Base-by-base conservation (phyloP, 805 yeast genomes). In the Cyberlindnera mycetangii region DNA sequence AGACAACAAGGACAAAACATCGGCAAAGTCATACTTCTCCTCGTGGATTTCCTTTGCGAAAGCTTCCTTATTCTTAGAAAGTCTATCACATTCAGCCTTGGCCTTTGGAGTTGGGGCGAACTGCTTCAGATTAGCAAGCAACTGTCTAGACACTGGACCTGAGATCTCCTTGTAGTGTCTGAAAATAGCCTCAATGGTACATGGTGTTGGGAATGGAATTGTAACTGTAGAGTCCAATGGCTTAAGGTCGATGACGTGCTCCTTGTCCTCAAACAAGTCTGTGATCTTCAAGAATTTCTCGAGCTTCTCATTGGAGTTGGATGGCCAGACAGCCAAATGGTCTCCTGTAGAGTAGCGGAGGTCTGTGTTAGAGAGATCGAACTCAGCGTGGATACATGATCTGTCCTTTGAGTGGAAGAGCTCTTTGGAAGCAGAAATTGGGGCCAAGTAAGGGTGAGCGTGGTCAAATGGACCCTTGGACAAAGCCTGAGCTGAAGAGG, bases 291-390 rank as follows among this genome's bases (percentile, higher is more conserved):
- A 68, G 55, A 93, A 85, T 34, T 73, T 70, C n/a, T 69, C 73
- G 27, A 89, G 83, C 56, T 85, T 79, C 62, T 82, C 88, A 59
- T 83, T 72, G 2, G 95, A 72, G 66, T 92, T 92, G 19, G 93
- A 87, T 28, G 97, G 93, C 95, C 97, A 88, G 45, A 93, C 71
- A 14, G 96, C 98, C 50, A 93, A 68, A 67, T 92, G 98, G 64
- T 92, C 99, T 65, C 99, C 99, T 4, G 99, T 92, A 38, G 92
- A 73, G 67, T 92, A 92, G 56, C 83, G 81, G 59, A 93, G 71
- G 58, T 83, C 84, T 4, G 92, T 75, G 22, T 70, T 78, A 1
- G 89, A 74, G 30, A 89, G 68, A 60, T 92, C 97, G 55, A 92
- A 81, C 66, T 93, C 98, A 39, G 84, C 79, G 62, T 92, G 98